These are phyloP conservation scores for Trichoderma sp. DNA, from an alignment of 2,329 filamentous ascomycete genomes.

Conservation along the genomic window DNA sequence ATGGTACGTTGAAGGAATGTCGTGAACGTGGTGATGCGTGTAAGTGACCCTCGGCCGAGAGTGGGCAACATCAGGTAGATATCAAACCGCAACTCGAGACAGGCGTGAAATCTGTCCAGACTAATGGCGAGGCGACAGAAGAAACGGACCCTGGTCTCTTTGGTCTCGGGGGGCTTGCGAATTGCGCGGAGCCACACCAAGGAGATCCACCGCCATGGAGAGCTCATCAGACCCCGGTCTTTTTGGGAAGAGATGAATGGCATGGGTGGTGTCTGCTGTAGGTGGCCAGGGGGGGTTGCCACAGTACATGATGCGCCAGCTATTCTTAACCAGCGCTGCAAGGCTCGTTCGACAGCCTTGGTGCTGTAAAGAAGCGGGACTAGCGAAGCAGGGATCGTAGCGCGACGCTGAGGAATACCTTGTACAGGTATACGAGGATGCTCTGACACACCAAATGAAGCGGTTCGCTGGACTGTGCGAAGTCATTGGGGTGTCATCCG, in stretches of 20 bases:
- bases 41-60: constrained; percentile 30
- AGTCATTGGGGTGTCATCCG: constrained; percentile 37
- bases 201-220: constrained; percentile 34
- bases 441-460: constrained; percentile 55
- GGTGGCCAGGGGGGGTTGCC: constrained; percentile 36
- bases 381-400: constrained; percentile 39
- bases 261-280: constrained; percentile 40
- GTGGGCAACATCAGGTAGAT: constrained; percentile 37
- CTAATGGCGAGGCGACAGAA: constrained; percentile 29
- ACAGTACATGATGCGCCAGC: constrained; percentile 42
- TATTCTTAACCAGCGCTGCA: constrained; percentile 49
- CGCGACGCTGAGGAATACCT: constrained; percentile 51
- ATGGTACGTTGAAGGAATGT: constrained; percentile 44
- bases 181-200: constrained; percentile 45
- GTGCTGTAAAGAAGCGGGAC: constrained; percentile 34
- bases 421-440: constrained; percentile 50
- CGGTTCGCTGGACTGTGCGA: constrained; percentile 37
- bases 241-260: constrained; percentile 41
- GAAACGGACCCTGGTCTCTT: constrained; percentile 26
- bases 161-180: constrained; percentile 37
- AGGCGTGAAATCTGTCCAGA: constrained; percentile 25
- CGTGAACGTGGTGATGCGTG: constrained; percentile 39
- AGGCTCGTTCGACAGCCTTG: constrained; percentile 42
- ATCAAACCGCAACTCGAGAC: constrained; percentile 29
- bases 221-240: constrained; percentile 38